Evolutionary conservation across 2,329 filamentous ascomycete genomes (phyloP).

Genomic region (Venturia effusa): DNA sequence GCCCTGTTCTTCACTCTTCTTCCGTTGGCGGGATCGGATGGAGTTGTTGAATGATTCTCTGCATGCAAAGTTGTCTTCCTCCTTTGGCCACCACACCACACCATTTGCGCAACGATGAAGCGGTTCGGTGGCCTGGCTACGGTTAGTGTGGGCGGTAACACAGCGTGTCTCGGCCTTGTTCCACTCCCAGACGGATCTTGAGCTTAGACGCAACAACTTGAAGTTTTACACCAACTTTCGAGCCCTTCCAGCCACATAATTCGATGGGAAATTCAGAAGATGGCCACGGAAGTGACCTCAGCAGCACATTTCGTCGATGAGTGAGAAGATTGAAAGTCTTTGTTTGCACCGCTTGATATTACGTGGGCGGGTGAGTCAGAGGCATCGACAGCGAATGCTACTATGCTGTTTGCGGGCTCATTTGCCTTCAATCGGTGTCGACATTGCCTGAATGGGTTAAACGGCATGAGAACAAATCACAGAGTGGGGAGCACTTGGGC

Average conservation of each 20-base stretch:
- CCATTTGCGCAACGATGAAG: not conserved
- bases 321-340: too few species aligned
- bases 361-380: not conserved
- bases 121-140: not conserved
- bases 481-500: not conserved
- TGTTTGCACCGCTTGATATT: not conserved
- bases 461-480: not conserved
- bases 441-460: not conserved
- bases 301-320: too few species aligned
- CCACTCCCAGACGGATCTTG: not conserved
- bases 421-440: not conserved
- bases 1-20: not conserved
- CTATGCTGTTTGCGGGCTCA: not conserved
- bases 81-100: not conserved
- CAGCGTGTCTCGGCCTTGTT: not conserved
- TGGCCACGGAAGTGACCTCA: too few species aligned
- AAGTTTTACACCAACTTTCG: too few species aligned
- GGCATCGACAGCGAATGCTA: not conserved
- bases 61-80: not conserved
- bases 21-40: not conserved
- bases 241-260: not conserved
- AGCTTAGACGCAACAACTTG: not conserved
- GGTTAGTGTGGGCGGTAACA: not conserved
- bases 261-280: not conserved
- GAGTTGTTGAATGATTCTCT: not conserved